These are phyloP conservation scores for Cymodocea nodosa DNA, from an alignment of 116 monocot genomes.

Conservation along the genomic window DNA sequence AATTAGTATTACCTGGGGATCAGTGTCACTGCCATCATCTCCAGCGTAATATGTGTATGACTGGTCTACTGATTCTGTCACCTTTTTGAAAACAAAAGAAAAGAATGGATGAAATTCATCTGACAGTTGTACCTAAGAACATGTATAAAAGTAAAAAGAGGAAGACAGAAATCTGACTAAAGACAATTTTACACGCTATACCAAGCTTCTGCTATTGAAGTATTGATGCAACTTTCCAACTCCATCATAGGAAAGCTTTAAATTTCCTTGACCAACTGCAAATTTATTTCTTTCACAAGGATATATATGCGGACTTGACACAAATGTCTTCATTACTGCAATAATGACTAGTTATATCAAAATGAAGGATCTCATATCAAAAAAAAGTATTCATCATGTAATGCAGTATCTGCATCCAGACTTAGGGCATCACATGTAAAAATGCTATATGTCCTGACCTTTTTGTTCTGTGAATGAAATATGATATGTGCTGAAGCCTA, in stretches of 20 bases:
- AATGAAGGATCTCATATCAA: background rate
- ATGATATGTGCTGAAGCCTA: constrained; percentile 84
- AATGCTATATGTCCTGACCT: constrained; percentile 25
- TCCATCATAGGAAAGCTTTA: constrained; percentile 63
- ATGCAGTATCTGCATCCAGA: background rate
- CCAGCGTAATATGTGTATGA: constrained; percentile 78
- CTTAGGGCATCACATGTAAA: background rate
- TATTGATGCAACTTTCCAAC: constrained; percentile 45
- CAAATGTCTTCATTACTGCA: constrained; percentile 12
- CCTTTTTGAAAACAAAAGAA: constrained; percentile 23
- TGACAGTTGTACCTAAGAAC: background rate
- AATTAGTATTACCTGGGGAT: constrained; percentile 59
- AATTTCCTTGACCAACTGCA: constrained; percentile 62
- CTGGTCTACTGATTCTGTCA: constrained; percentile 45
- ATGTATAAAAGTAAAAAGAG: background rate
- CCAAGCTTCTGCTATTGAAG: constrained; percentile 48
- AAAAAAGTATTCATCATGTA: background rate
- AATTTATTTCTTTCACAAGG: constrained; percentile 9
- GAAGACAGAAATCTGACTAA: background rate
- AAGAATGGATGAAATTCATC: background rate
- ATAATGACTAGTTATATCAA: background rate
- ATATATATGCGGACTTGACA: constrained; percentile 29
- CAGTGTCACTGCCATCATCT: constrained; percentile 40
- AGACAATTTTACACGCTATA: constrained; percentile 14
- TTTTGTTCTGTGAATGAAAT: constrained; percentile 36